Percentiles rank a stretch among this genome's conserved stretches.
Conservation (phyloP, 139 green algal genomes). For the Haematococcus lacustris region DNA sequence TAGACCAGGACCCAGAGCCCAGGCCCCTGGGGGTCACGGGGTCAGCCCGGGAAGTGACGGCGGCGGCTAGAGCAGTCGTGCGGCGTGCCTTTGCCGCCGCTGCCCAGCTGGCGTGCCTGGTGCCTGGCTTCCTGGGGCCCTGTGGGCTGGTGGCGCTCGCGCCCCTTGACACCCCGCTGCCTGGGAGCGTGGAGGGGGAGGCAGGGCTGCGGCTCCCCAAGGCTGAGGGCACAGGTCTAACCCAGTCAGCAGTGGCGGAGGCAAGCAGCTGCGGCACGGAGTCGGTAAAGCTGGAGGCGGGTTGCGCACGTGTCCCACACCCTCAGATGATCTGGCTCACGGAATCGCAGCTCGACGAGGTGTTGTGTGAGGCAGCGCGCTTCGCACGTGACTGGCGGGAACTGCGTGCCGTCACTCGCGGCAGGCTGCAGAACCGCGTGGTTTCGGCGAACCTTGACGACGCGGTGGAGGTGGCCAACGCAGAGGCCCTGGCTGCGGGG, state of each 20-base stretch:
- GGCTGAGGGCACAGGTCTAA: neutral
- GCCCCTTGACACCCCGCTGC: neutral
- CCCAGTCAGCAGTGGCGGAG: neutral
- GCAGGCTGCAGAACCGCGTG: constrained; percentile 37
- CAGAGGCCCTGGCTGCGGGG: constrained; percentile 36
- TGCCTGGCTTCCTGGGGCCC: neutral
- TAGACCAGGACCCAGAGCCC: too few species aligned
- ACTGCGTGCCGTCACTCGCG: constrained; percentile 46
- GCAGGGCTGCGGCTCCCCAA: neutral
- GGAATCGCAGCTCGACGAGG: constrained; percentile 31
- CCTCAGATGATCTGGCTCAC: constrained; percentile 25
- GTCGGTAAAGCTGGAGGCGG: neutral
- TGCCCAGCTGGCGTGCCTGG: neutral
- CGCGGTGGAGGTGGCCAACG: constrained; percentile 39
- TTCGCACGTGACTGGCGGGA: constrained; percentile 74
- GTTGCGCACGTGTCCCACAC: neutral
- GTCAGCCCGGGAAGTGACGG: too few species aligned
- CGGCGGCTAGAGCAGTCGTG: too few species aligned
- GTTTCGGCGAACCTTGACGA: constrained; percentile 24
- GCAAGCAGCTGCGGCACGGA: neutral
- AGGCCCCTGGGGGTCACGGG: too few species aligned
- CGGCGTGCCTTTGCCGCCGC: too few species aligned
- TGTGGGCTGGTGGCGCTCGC: neutral
- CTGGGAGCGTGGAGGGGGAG: neutral
- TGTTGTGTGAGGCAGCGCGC: constrained; percentile 31